Evolutionary conservation across 306 rosid species (phyloP), one percentile per base, ranked within the genome.

Genomic region (Quercus parvula): DNA sequence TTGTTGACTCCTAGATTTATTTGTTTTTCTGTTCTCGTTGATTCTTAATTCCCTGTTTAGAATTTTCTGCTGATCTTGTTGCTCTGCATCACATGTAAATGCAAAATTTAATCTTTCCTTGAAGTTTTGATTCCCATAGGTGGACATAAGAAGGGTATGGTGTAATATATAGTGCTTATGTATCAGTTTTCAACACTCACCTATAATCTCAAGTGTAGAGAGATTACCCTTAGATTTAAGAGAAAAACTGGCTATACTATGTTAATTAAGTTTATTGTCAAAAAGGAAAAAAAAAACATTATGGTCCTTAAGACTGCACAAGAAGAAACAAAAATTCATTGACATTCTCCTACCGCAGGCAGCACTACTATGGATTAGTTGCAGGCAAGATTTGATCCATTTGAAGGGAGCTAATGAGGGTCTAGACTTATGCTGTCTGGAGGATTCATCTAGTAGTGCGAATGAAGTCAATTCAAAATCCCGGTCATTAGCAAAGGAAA

Each of bases 361-460:
- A 24, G 90, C 90, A 81, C 75, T 85, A 22, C 76, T 95, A 73
- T 85, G 87, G 93, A 78, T 84, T 24, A 77, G 67, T 76, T 93
- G 98, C 87, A 82, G 83, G 86, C 81, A 83, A 78, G 96, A 89
- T 78, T 86, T 91, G 77, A 78, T 78, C 76, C 88, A 78, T 78
- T 81, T 87, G 83, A 85, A 79, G 79, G 85, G 88, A 80, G 83
- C 83, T 74, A 31, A 77, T 2, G 84, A 74, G 69, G 87, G 83
- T 77, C 70, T 75, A 67, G 86, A 81, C 35, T 75, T 81, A n/a
- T 84, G 91, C 86, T 81, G 86, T 58, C 77, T 81, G 17, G 75
- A 75, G 52, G 91, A 87, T 77, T 75, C 75, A 64, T 75, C 77
- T 17, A 14, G 86, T 38, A 76, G 73, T 31, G 71, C 70, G 44